Evolutionary conservation across 2,329 filamentous ascomycete species (phyloP).

Genomic region (Talaromyces sp.): DNA sequence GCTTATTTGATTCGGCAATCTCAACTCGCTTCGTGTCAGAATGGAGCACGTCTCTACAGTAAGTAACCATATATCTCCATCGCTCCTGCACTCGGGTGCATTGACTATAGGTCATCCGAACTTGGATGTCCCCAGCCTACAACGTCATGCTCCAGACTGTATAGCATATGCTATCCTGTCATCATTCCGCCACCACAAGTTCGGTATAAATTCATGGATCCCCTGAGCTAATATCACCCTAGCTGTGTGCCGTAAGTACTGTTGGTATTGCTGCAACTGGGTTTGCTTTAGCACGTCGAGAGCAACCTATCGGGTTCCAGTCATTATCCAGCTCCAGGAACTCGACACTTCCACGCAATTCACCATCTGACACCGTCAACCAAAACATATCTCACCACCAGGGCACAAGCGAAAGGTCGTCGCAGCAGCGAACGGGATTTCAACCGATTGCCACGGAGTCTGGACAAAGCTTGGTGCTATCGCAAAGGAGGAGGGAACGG

Average conservation of each 20-base stretch:
- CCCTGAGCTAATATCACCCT: slow-evolving; percentile 1
- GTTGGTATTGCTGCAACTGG: slow-evolving; percentile 60
- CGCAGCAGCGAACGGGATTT: slow-evolving; percentile 21
- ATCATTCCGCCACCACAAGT: not conserved
- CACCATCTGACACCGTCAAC: slow-evolving; percentile 23
- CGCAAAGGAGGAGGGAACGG: slow-evolving; percentile 25
- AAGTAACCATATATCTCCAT: slow-evolving; percentile 19
- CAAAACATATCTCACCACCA: not conserved
- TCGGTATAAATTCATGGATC: not conserved
- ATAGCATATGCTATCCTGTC: not conserved
- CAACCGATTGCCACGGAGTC: slow-evolving; percentile 17
- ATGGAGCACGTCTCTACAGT: slow-evolving; percentile 36
- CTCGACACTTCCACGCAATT: slow-evolving; percentile 22
- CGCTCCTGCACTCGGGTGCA: not conserved
- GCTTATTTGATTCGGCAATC: slow-evolving; percentile 19
- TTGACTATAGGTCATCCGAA: not conserved
- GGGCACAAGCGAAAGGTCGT: slow-evolving; percentile 10
- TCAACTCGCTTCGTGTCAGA: slow-evolving; percentile 15
- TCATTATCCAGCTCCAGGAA: slow-evolving; percentile 30
- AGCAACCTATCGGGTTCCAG: slow-evolving; percentile 23
- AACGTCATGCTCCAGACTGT: not conserved
- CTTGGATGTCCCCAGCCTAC: not conserved
- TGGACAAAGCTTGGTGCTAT: slow-evolving; percentile 21
- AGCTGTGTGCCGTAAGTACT: slow-evolving; percentile 62
- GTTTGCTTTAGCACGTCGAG: slow-evolving; percentile 54